Conservation (phyloP, 225 moss, liverwort and hornwort genomes). For the Asterella californica region DNA sequence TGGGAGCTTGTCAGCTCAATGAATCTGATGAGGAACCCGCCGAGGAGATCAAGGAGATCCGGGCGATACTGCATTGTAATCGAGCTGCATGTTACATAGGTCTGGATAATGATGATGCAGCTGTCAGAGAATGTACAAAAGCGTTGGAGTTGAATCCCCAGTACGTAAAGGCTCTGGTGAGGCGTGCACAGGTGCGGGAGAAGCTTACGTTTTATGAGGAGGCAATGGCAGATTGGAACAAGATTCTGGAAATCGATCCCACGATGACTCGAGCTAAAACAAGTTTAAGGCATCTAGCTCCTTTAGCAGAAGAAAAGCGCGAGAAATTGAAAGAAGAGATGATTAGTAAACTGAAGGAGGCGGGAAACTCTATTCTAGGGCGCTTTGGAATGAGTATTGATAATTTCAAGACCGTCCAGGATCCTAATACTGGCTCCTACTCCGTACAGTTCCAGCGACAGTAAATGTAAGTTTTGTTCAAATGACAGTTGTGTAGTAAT, state of each 20-base stretch:
- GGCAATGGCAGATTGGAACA: conserved; percentile 80
- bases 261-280: conserved; percentile 53
- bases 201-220: conserved; percentile 78
- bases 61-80: conserved; percentile 72
- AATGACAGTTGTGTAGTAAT: neutral
- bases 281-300: conserved; percentile 56
- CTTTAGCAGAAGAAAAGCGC: conserved; percentile 80
- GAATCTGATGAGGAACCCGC: conserved; percentile 44
- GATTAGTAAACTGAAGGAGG: conserved; percentile 79
- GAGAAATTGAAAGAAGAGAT: conserved; percentile 92
- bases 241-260: conserved; percentile 72
- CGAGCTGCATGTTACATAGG: conserved; percentile 74
- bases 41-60: conserved; percentile 51
- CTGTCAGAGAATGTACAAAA: conserved; percentile 79
- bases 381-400: conserved; percentile 94
- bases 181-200: conserved; percentile 78
- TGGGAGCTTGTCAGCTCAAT: conserved; percentile 48
- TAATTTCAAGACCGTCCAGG: conserved; percentile 92
- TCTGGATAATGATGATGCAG: conserved; percentile 51
- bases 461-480: neutral
- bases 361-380: conserved; percentile 82
- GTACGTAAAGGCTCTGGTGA: conserved; percentile 76
- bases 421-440: conserved; percentile 87
- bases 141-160: conserved; percentile 81
- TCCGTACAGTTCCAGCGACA: conserved; percentile 68